Conservation (phyloP, 2,329 filamentous ascomycete genomes). For the Fusarium compactum region DNA sequence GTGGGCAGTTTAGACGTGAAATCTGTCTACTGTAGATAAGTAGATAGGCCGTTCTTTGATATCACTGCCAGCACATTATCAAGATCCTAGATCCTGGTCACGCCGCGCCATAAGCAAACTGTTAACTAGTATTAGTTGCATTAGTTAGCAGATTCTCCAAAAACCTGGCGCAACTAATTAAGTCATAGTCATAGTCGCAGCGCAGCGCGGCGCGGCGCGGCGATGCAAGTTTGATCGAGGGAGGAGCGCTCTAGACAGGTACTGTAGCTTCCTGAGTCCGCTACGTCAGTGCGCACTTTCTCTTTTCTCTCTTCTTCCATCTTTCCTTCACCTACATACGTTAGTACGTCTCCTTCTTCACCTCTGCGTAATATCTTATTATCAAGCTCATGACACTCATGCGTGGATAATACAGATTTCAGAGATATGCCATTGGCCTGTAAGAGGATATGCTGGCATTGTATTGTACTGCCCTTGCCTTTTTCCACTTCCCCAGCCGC, state of each 20-base stretch:
- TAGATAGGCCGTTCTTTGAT: background rate
- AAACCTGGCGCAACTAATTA: constrained; percentile 28
- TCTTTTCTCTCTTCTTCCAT: constrained; percentile 1
- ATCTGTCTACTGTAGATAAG: background rate
- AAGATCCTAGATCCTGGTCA: constrained; percentile 13
- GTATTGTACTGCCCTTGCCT: constrained; percentile 33
- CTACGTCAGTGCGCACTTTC: constrained; percentile 28
- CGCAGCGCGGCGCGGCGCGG: background rate
- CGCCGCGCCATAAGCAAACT: constrained; percentile 3
- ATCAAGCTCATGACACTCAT: constrained; percentile 5
- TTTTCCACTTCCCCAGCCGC: constrained; percentile 31
- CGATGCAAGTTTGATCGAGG: constrained; percentile 18
- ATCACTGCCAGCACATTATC: background rate
- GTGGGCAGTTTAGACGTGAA: background rate
- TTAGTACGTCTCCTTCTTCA: background rate
- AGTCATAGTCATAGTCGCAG: constrained; percentile 37
- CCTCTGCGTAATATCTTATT: constrained; percentile 3
- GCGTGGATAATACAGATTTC: constrained; percentile 22
- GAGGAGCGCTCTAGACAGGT: constrained; percentile 16
- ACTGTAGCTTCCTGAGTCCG: constrained; percentile 7
- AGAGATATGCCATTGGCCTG: constrained; percentile 41
- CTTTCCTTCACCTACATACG: background rate
- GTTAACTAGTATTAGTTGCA: constrained; percentile 15
- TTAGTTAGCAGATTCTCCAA: constrained; percentile 1
- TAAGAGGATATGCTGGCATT: constrained; percentile 41